Base-by-base conservation (phyloP, 2,329 filamentous ascomycete genomes). In the Colletotrichum musae region DNA sequence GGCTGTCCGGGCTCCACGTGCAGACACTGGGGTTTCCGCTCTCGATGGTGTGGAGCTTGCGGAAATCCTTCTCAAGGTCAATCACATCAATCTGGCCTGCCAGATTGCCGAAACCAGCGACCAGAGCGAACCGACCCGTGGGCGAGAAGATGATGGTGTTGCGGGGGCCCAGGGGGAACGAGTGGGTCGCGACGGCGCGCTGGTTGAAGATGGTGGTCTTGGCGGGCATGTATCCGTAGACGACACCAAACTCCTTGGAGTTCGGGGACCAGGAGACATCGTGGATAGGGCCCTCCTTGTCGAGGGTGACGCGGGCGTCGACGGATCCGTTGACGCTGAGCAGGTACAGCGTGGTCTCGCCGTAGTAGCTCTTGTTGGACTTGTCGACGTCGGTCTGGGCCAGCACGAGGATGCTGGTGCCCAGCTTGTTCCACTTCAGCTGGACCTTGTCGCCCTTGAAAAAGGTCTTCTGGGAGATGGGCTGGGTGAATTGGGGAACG, bases 391-490 rank as follows among this genome's bases (percentile, higher is more conserved):
- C 96, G 39, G 96, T 99, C 85, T 98, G 95, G 64, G 96, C 95
- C 76, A 99, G 89, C 73, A 98, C 95, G 77, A 99, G 93, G 78
- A 98, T 83, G 79, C 92, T 95, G 45, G 95, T 97, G 61, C 96
- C 96, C 71, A 94, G 87, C 74, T 92, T 89, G 83, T 99, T 99
- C 96, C 96, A 99, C 85, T 98, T 98, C 78, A 99, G 86, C 82
- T 98, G 94, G 56, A 99, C 95, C 86, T 98, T 98, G 86, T 99
- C 96, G 72, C 95, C 95, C 86, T 99, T 99, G 90, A 94, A 99
- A 80, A 99, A 99, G 1, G 93, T 98, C 91, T 99, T 99, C 80
- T 98, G 95, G 47, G 95, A 98, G 58, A 97, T 91, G 5, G 95
- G 91, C 61, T 85, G 85, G 72, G 83, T 88, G 83, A 98, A 98